Conservation (phyloP, 257 asterid genomes). For the Cruciata laevipes region DNA sequence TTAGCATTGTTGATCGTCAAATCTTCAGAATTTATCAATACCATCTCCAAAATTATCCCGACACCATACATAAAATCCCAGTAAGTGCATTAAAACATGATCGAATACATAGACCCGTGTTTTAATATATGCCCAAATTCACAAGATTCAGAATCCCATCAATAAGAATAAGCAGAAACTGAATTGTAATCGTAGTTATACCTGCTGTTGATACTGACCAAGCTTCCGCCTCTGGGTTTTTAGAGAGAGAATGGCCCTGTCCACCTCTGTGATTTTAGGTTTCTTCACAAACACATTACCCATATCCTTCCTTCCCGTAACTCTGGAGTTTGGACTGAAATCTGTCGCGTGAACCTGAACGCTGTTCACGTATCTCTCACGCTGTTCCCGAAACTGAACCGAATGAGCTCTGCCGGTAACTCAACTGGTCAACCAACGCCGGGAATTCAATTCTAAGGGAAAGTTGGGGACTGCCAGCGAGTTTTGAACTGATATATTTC, state of each 20-base stretch:
- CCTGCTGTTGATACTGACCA: slow-evolving; percentile 92
- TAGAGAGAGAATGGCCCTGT: slow-evolving; percentile 85
- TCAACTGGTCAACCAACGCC: background rate
- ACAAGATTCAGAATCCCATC: background rate
- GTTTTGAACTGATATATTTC: no score
- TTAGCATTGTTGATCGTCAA: background rate
- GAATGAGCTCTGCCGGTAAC: background rate
- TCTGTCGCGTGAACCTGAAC: background rate
- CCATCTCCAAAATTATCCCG: background rate
- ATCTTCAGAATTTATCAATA: background rate
- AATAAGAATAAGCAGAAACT: background rate
- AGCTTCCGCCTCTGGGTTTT: slow-evolving; percentile 97
- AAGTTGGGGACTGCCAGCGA: no score
- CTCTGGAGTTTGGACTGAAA: background rate
- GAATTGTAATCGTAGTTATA: slow-evolving; percentile 9
- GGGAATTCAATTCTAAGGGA: background rate
- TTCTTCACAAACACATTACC: slow-evolving; percentile 88
- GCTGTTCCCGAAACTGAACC: background rate
- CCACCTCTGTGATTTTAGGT: slow-evolving; percentile 91
- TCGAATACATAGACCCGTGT: background rate
- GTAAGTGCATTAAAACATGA: background rate
- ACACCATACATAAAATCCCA: background rate
- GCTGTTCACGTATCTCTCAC: no score
- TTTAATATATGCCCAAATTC: background rate
- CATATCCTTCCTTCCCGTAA: slow-evolving; percentile 26